Base-by-base conservation (phyloP, 306 rosid genomes). In the Rosa lucieae region DNA sequence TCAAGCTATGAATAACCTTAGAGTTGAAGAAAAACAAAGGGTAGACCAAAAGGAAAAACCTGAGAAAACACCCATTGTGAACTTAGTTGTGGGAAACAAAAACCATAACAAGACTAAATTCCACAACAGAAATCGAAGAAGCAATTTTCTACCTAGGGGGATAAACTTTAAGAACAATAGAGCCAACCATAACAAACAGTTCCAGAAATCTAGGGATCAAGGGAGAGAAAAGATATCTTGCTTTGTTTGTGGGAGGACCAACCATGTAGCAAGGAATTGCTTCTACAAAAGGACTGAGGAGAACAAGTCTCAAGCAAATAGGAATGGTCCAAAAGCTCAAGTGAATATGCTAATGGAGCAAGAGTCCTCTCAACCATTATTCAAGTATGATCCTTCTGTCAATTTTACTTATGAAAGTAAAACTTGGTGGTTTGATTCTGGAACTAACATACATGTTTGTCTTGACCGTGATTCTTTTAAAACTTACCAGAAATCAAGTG, bases 371-470 rank as follows among this genome's bases (percentile, higher is more conserved):
- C 55, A 69, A 44, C 14, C 55, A 43, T 5, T 20, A 10, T 44
- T 44, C 3, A 69, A n/a, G 73, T 69, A n/a, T n/a, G 73, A 42
- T n/a, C 46, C 52, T 2, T 43, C 6, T 9, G 52, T 68, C 35
- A 68, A 68, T n/a, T 43, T 68, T 68, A 68, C 37, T 43, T 68
- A 10, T n/a, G 35, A 67, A 67, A 67, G 42, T 39, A 67, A 39
- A 21, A 44, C 18, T 67, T 67, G 29, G 49, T 67, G 49, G 49
- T n/a, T 40, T 3, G 49, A 67, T 67, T 67, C 0, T 67, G 17
- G 32, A 4, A 23, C 17, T 67, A 67, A 67, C 5, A 43, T 67
- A 20, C 32, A 40, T 10, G 72, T 39, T 0, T 40, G 9, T 40
- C 9, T 67, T 67, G 32, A 40, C 10, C 4, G 49, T 67, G 48